Base-by-base conservation (phyloP, 2,329 filamentous ascomycete genomes). In the Pseudogymnoascus sp. region DNA sequence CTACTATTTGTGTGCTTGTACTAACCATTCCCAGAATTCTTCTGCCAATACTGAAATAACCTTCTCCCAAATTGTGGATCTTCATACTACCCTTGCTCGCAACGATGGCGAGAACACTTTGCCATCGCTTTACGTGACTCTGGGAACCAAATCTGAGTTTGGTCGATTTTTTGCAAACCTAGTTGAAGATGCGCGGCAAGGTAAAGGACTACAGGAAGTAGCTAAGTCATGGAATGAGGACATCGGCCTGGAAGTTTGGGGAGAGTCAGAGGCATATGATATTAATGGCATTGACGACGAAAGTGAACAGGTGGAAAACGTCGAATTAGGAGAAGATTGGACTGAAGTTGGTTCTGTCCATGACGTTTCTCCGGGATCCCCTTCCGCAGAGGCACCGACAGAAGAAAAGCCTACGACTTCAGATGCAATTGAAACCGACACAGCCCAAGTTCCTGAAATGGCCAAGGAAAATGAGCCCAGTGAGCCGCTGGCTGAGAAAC, bases 81-180 rank as follows among this genome's bases (percentile, higher is more conserved):
- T 87, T 50, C 86, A 86, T 67, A 71, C 85, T 62, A 75, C 77
- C 14, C 73, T 89, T 50, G 78, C 81, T 65, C 76, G 76, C 32
- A 85, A 88, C 67, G 57, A 58, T 68, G 81, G 78, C 22, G 71
- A 76, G 39, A 73, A 78, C 59, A 71, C 77, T 20, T 77, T 79
- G 2, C 77, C 81, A 32, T 79, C 83, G 14, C 75, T 87, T n/a
- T 82, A 84, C 66, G 74, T 88, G 61, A 77, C 76, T 8, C 74
- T 89, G 58, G 75, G 74, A 59, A 79, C 78, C 18, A 82, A 80
- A 67, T 73, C 78, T 39, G 80, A 79, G 57, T 80, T 86, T 67
- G 72, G 75, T 3, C 76, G 77, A 43, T 78, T 81, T 61, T 71
- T 87, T 30, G 72, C 74, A 35, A 75, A 78, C 64, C 75, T 88